Evolutionary conservation across 192 early-diverging fungal species (phyloP).

Genomic region (Coemansia sp.): DNA sequence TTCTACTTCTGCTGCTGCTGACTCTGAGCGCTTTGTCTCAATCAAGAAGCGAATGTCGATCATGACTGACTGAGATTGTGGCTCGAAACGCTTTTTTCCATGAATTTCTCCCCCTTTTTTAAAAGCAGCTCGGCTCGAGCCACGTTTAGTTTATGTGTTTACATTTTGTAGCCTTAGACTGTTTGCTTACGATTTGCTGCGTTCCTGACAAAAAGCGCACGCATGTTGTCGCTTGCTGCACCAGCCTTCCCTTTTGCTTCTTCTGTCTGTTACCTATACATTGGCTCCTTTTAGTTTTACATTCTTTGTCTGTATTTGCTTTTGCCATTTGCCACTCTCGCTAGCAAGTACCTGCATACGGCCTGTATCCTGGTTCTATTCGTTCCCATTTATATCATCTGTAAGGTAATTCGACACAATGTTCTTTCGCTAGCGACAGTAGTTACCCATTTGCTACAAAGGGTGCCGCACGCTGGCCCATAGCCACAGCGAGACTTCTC

Average conservation of each 20-base stretch:
- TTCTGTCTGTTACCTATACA: not conserved
- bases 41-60: no score
- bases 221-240: no score
- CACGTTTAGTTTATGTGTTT: not conserved
- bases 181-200: not conserved
- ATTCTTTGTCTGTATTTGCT: no score
- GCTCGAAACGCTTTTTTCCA: not conserved
- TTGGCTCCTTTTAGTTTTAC: not conserved
- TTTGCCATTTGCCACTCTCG: no score
- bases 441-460: not conserved
- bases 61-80: no score
- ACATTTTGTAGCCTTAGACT: not conserved
- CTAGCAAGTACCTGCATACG: no score
- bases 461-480: no score
- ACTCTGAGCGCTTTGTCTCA: no score
- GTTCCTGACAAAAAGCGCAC: not conserved
- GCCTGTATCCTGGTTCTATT: not conserved
- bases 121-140: conserved; percentile 6
- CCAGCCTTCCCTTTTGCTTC: no score
- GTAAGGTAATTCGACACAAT: conserved; percentile 2
- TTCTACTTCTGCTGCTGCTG: no score
- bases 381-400: conserved; percentile 7
- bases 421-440: not conserved
- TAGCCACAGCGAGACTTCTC: no score
- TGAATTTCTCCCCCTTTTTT: not conserved